Evolutionary conservation across 1,139 yeast genomes (phyloP), one percentile per base, ranked within the genome.

Genomic region (Pichia sp.): DNA sequence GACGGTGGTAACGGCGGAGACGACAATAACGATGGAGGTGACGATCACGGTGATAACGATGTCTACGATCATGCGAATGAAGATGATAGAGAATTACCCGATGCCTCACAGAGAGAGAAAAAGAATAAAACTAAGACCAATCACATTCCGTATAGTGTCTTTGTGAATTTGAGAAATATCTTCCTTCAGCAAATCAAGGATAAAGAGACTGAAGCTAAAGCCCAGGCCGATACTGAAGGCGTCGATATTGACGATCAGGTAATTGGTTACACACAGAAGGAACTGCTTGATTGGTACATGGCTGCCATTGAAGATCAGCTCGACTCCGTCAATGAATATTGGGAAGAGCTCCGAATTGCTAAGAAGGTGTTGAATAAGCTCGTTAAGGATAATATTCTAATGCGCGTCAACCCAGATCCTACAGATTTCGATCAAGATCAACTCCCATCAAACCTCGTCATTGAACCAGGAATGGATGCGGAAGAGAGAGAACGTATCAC

Each of bases 101-200:
- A 32, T 25, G 15, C 24, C 35, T 27, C 17, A 27, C 13, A n/a
- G 32, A 21, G 22, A 16, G 41, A 30, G 20, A 38, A 39, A 14
- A 22, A 29, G 23, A 11, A 20, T 15, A 17, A 32, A 18, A 13
- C 14, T 20, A 38, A 57, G 39, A 72, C 70, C 46, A 57, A 74
- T 23, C 64, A 82, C 18, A 77, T 91, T 41, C 69, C 94, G 2
- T 87, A 87, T 57, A 96, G 88, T 48, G 85, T 83, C 56, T 91
- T 86, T 58, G 80, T 83, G 22, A 69, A 79, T 29, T 83, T 88
- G 66, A 83, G 86, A 81, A 84, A 85, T 55, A 59, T 82, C 45
- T 66, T 88, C 43, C 88, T 88, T 22, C 77, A 78, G 47, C 70
- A 72, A 44, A 79, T 88, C 18, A 69, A 77, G 26, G 52, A 50